Evolutionary conservation across 2,329 filamentous ascomycete species (phyloP).

Genomic region (Lachnellula willkommii): DNA sequence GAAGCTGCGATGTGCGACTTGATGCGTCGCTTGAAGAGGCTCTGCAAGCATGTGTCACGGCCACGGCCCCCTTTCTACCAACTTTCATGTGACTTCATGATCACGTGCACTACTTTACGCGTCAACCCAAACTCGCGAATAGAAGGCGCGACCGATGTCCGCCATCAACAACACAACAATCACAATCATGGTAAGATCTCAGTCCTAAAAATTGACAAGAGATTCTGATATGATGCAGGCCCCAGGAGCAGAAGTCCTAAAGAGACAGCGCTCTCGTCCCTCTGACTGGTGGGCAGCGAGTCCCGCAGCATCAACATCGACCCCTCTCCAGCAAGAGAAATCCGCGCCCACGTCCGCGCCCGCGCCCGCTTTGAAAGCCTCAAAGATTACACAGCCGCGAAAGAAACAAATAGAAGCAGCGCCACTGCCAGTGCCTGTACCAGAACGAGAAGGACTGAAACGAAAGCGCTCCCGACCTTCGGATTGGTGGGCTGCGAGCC

Average conservation of each 20-base stretch:
- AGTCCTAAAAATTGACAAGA: background rate
- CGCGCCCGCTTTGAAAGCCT: background rate
- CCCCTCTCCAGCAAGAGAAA: constrained; percentile 7
- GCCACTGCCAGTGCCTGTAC: no score
- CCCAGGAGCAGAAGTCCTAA: constrained; percentile 17
- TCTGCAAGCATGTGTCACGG: no score
- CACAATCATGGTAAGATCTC: constrained; percentile 6
- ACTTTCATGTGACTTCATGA: no score
- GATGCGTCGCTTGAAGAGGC: no score
- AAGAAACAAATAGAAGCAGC: background rate
- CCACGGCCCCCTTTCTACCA: no score
- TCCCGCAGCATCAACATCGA: constrained; percentile 4
- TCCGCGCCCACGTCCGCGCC: background rate
- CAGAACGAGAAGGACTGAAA: constrained; percentile 3
- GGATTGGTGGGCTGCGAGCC: constrained; percentile 12
- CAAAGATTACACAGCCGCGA: background rate
- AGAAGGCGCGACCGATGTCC: background rate
- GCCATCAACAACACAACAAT: background rate
- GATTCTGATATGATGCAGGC: constrained; percentile 15
- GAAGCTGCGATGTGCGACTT: no score
- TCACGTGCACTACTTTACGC: background rate
- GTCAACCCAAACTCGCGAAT: background rate
- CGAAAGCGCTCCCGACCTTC: constrained; percentile 10
- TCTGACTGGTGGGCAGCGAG: constrained; percentile 26
- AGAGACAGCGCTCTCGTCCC: constrained; percentile 25